phyloP scores from a whole-genome alignment of 176 grass and related monocot species.

The Alloteropsis semialata region DNA sequence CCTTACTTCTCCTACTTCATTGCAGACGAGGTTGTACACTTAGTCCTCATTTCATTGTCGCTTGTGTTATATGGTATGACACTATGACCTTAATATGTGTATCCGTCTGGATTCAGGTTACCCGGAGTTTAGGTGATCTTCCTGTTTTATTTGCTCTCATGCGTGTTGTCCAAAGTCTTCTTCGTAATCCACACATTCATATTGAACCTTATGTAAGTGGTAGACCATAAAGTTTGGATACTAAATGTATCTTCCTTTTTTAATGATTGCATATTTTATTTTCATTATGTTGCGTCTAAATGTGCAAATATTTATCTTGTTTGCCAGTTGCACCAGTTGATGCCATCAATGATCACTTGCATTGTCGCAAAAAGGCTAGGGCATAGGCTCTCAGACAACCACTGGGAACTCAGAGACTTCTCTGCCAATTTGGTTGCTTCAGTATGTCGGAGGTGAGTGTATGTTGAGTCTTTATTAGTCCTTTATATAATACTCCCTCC shows the following conservation, averaged over 20 bases:
- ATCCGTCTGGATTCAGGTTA: conserved; percentile 57
- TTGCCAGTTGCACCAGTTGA: conserved; percentile 87
- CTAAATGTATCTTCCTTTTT: neutral
- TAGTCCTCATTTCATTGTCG: neutral
- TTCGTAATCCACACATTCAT: conserved; percentile 91
- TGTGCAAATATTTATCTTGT: conserved; percentile 12
- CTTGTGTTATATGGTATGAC: neutral
- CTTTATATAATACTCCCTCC: neutral
- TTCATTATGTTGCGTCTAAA: neutral
- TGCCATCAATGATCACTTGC: conserved; percentile 88
- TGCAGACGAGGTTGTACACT: conserved; percentile 60
- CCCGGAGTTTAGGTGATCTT: conserved; percentile 78
- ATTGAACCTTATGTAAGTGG: conserved; percentile 96
- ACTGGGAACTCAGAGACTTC: conserved; percentile 92
- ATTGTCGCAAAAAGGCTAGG: conserved; percentile 87
- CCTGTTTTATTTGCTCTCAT: conserved; percentile 87
- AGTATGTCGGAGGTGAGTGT: conserved; percentile 76
- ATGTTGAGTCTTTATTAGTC: neutral
- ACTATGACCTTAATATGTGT: conserved; percentile 21
- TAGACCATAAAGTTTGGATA: conserved; percentile 4
- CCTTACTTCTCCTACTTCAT: conserved; percentile 98
- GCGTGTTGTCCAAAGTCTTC: conserved; percentile 83
- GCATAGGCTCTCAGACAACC: conserved; percentile 74
- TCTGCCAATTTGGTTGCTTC: conserved; percentile 86
- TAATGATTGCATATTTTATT: neutral